Base-by-base conservation (phyloP, 2,329 filamentous ascomycete genomes). In the Hymenoscyphus salicellus region DNA sequence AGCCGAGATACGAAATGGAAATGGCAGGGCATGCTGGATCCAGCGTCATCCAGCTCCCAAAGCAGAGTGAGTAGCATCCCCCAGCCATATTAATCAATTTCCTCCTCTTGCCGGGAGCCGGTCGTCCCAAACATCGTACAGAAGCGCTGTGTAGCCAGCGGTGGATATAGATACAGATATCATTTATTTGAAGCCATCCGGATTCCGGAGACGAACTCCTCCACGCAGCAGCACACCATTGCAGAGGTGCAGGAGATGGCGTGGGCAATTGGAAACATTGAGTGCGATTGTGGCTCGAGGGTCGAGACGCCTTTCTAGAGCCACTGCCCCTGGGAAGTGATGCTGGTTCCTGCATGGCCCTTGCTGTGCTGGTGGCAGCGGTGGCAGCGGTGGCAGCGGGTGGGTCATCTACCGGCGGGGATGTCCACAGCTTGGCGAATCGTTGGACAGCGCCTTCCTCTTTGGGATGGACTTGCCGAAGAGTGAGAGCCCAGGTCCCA, bases 331-430 rank as follows among this genome's bases (percentile, higher is more conserved):
- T 52, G 46, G n/a, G 23, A 52, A 3, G 10, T 1, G 46, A 26
- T 52, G 46, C 20, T 52, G 46, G 46, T 52, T 52, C 46, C 46
- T 52, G 46, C 46, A 52, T 52, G 46, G 46, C 46, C 26, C 46
- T 52, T 23, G 20, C 20, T 49, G 43, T 23, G 3, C n/a, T 49
- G 43, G 23, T 52, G 20, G 46, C 46, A 23, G n/a, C 46, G 23
- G 41, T n/a, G 17, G 41, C 16, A 11, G 8, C 3, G 8, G n/a
- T 46, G 41, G n/a, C 20, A 26, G 46, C 43, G 1, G 46, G 43
- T 49, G 43, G n/a, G 36, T 38, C 36, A 14, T 38, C 36, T 16
- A 17, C 3, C 36, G 36, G 36, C 36, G 36, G 11, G 36, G 36
- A 38, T 38, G 14, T 3, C 11, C 33, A 10, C 33, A 14, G 33